Conservation (phyloP, 2,329 filamentous ascomycete genomes). For the Microdochium trichocladiopsis region DNA sequence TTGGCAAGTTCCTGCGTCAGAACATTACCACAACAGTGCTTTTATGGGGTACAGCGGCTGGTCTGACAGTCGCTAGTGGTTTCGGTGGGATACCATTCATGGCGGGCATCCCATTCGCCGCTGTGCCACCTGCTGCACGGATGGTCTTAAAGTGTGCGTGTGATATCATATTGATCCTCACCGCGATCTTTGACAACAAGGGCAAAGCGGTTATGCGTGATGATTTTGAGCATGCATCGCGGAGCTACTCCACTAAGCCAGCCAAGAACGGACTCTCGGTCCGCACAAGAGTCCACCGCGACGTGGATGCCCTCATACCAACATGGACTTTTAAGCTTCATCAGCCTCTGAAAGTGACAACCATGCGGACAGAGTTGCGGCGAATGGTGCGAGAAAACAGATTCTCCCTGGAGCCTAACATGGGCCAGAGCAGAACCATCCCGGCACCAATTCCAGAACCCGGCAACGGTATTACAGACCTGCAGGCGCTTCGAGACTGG, state of each 20-base stretch:
- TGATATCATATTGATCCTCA: slow-evolving; percentile 11
- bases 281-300: slow-evolving; percentile 6
- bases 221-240: slow-evolving; percentile 10
- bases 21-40: slow-evolving; percentile 8
- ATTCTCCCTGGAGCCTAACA: slow-evolving; percentile 5
- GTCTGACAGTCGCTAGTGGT: slow-evolving; percentile 11
- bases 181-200: slow-evolving; percentile 10
- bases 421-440: neutral
- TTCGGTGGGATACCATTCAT: slow-evolving; percentile 14
- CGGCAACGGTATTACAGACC: neutral
- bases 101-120: slow-evolving; percentile 10
- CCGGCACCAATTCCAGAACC: neutral
- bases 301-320: slow-evolving; percentile 11
- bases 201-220: slow-evolving; percentile 11
- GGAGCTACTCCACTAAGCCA: slow-evolving; percentile 8
- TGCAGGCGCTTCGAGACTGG: neutral
- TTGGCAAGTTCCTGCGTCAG: slow-evolving; percentile 12
- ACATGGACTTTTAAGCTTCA: slow-evolving; percentile 10
- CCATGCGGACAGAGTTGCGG: slow-evolving; percentile 9
- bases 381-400: slow-evolving; percentile 7
- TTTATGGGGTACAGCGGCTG: slow-evolving; percentile 2
- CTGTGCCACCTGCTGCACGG: slow-evolving; percentile 11
- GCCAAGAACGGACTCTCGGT: slow-evolving; percentile 4
- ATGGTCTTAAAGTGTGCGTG: slow-evolving; percentile 12
- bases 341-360: slow-evolving; percentile 8